Evolutionary conservation across 306 rosid genomes (phyloP).

Genomic region (Vigna hirtella): DNA sequence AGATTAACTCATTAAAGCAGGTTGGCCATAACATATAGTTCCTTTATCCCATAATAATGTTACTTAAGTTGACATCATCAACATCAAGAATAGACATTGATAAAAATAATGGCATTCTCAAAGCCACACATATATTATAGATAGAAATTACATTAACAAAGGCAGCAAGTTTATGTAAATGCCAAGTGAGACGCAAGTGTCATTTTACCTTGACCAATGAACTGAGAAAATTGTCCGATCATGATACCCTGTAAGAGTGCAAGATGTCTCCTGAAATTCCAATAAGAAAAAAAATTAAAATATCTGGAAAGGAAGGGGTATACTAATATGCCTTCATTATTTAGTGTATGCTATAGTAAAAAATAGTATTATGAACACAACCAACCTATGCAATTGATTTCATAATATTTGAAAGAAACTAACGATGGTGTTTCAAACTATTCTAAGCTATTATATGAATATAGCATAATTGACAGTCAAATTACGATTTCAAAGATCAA

Average conservation of each 20-base stretch:
- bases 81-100: constrained; percentile 4
- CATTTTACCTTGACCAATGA: constrained; percentile 88
- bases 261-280: constrained; percentile 80
- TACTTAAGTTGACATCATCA: constrained; percentile 9
- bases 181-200: constrained; percentile 29
- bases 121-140: constrained; percentile 18
- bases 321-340: neutral
- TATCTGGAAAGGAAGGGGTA: constrained; percentile 25
- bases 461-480: neutral
- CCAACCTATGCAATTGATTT: constrained; percentile 15
- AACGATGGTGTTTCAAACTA: constrained; percentile 27
- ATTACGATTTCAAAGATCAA: constrained; percentile 18
- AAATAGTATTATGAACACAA: neutral
- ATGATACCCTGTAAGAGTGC: constrained; percentile 91
- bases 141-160: neutral
- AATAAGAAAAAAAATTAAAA: constrained; percentile 41
- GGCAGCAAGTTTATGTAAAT: constrained; percentile 32
- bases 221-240: constrained; percentile 97
- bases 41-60: constrained; percentile 14
- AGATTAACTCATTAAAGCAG: constrained; percentile 6
- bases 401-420: constrained; percentile 31
- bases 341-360: constrained; percentile 15
- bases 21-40: constrained; percentile 16
- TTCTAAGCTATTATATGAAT: constrained; percentile 22
- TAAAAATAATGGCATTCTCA: constrained; percentile 7